These are phyloP conservation scores for Thalassiosira hispida DNA, from an alignment of 352 stramenopile species.

Conservation along the genomic window DNA sequence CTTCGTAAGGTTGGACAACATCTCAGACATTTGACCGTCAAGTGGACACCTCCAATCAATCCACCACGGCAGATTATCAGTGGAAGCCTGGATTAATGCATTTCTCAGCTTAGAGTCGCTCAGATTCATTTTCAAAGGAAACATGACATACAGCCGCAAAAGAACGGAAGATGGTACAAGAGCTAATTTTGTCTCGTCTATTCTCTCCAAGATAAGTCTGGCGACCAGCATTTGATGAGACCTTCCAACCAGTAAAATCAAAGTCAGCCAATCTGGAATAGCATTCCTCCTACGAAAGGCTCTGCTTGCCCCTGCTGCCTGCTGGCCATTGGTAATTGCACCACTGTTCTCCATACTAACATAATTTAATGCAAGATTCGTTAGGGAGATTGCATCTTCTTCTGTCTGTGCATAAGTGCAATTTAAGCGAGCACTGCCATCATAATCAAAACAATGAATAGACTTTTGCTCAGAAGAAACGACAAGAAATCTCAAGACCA, in stretches of 20 bases:
- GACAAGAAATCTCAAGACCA: constrained; percentile 53
- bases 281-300: constrained; percentile 21
- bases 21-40: constrained; percentile 62
- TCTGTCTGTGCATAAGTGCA: constrained; percentile 11
- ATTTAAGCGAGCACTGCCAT: constrained; percentile 11
- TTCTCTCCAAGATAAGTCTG: constrained; percentile 43
- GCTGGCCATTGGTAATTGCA: background rate
- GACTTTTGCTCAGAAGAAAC: constrained; percentile 47
- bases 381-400: constrained; percentile 6
- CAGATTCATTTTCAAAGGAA: constrained; percentile 63
- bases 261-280: constrained; percentile 60
- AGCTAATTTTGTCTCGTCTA: constrained; percentile 23
- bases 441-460: constrained; percentile 27
- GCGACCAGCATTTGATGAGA: constrained; percentile 48
- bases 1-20: constrained; percentile 58
- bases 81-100: constrained; percentile 59
- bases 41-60: constrained; percentile 60
- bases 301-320: background rate
- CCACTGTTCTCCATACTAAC: constrained; percentile 10
- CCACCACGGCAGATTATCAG: constrained; percentile 40
- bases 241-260: constrained; percentile 60
- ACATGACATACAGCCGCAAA: constrained; percentile 71
- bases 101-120: constrained; percentile 52
- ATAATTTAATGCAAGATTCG: constrained; percentile 37
- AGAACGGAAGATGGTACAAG: constrained; percentile 39